Percentiles rank a stretch among this genome's conserved stretches.
Conservation (phyloP, 345 rosid species). For the Linum usitatissimum region DNA sequence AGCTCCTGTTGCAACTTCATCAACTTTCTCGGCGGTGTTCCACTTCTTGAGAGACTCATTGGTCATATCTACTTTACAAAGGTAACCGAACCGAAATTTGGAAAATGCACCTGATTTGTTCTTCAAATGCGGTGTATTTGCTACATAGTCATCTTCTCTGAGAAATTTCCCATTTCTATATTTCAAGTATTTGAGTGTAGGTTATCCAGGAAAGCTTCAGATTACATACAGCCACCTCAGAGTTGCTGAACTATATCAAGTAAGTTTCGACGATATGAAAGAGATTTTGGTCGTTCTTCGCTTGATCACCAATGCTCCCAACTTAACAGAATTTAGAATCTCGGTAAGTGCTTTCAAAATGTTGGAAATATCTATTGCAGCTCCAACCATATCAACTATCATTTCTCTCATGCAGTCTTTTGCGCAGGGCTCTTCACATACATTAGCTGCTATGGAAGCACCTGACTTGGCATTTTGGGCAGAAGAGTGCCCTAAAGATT, state of each 20-base stretch:
- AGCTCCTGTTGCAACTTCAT: slow-evolving; percentile 63
- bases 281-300: slow-evolving; percentile 76
- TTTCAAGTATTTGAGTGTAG: slow-evolving; percentile 75
- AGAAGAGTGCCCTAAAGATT: slow-evolving; percentile 39
- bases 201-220: slow-evolving; percentile 51
- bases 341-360: slow-evolving; percentile 43
- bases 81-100: slow-evolving; percentile 26
- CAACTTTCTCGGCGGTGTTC: slow-evolving; percentile 73
- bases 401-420: slow-evolving; percentile 3
- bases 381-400: background rate
- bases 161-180: background rate
- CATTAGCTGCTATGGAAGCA: slow-evolving; percentile 38
- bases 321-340: slow-evolving; percentile 57
- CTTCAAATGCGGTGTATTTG: background rate
- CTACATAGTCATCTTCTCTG: background rate
- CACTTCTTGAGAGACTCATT: slow-evolving; percentile 63
- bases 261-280: slow-evolving; percentile 77
- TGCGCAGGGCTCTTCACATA: slow-evolving; percentile 50
- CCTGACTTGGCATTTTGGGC: slow-evolving; percentile 50
- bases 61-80: slow-evolving; percentile 84
- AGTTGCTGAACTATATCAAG: slow-evolving; percentile 62
- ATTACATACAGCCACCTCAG: slow-evolving; percentile 51
- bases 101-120: background rate
- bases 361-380: background rate
- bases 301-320: slow-evolving; percentile 73